Evolutionary conservation across 345 rosid species (phyloP).

Genomic region (Euphorbia peplus): DNA sequence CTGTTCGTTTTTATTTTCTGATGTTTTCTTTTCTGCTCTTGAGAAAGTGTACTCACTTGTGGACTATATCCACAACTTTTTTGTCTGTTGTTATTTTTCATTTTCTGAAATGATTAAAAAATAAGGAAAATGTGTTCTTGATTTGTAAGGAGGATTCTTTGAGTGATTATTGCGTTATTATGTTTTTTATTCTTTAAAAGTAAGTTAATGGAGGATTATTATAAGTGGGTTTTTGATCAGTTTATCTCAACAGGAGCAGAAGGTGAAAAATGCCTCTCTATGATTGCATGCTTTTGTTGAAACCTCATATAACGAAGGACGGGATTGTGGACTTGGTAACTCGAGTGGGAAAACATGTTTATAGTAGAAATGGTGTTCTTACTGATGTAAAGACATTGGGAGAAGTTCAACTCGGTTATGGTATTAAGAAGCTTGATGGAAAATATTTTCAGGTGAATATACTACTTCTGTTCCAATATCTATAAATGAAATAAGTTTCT

Average conservation of each 20-base stretch:
- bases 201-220: no score
- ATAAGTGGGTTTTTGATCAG: no score
- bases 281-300: conserved; percentile 79
- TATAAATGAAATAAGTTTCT: background rate
- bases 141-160: no score
- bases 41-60: no score
- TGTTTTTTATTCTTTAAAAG: no score
- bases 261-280: conserved; percentile 69
- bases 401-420: conserved; percentile 72
- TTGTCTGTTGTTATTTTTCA: no score
- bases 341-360: conserved; percentile 74
- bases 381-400: conserved; percentile 69
- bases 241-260: background rate
- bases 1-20: no score
- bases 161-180: no score
- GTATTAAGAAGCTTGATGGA: conserved; percentile 81
- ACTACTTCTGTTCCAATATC: background rate
- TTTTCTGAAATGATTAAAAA: no score
- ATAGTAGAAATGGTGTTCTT: conserved; percentile 62
- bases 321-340: conserved; percentile 50
- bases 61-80: no score
- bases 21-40: no score
- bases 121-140: no score
- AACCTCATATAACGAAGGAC: conserved; percentile 57
- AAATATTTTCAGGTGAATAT: conserved; percentile 50